These are phyloP conservation scores for Daucus carota DNA, from an alignment of 129 eudicot genomes.

Conservation along the genomic window DH1_v3.0 NC_030382.2:53390001-53390500, in stretches of 20 bases:
- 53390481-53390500: background rate
- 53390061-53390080: slow-evolving; percentile 12
- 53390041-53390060: slow-evolving; percentile 6
- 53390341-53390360: slow-evolving; percentile 81
- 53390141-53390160: background rate
- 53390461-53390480: slow-evolving; percentile 6
- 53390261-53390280: slow-evolving; percentile 25
- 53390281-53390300: slow-evolving; percentile 13
- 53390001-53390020: slow-evolving; percentile 20
- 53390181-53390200: slow-evolving; percentile 11
- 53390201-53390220: slow-evolving; percentile 8
- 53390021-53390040: slow-evolving; percentile 24
- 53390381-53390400: slow-evolving; percentile 52
- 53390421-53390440: slow-evolving; percentile 48
- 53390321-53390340: slow-evolving; percentile 51
- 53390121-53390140: background rate
- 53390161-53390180: background rate
- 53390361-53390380: slow-evolving; percentile 79
- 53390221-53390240: slow-evolving; percentile 17
- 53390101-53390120: slow-evolving; percentile 13
- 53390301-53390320: slow-evolving; percentile 25
- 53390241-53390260: slow-evolving; percentile 23
- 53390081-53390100: slow-evolving; percentile 11
- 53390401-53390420: slow-evolving; percentile 39
- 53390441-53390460: slow-evolving; percentile 12